Evolutionary conservation across 2,329 filamentous ascomycete species (phyloP).

Genomic region (Triangularia setosa): DNA sequence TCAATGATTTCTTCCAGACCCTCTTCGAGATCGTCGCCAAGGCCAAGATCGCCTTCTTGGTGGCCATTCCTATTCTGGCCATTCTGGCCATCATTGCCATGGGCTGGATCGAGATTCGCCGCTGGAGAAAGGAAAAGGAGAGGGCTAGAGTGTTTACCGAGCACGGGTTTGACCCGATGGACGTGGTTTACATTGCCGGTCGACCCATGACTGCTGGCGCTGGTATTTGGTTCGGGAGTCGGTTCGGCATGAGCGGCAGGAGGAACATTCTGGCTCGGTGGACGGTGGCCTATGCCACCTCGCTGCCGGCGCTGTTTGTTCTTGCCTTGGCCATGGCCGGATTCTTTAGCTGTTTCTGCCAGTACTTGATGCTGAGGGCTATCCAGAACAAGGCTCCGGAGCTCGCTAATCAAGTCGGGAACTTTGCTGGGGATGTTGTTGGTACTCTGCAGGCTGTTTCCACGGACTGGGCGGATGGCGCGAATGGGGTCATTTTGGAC

Average conservation of each 20-base stretch:
- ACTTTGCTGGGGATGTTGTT: constrained; percentile 77
- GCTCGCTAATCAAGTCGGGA: constrained; percentile 68
- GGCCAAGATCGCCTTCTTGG: constrained; percentile 72
- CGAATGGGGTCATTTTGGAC: constrained; percentile 63
- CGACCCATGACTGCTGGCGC: constrained; percentile 69
- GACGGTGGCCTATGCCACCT: constrained; percentile 84
- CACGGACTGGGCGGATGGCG: constrained; percentile 68
- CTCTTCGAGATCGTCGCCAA: constrained; percentile 63
- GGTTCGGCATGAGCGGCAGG: constrained; percentile 52
- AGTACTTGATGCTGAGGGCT: constrained; percentile 70
- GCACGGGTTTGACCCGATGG: constrained; percentile 72
- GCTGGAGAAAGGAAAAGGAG: constrained; percentile 70
- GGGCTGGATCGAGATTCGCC: constrained; percentile 73
- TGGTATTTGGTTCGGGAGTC: constrained; percentile 67
- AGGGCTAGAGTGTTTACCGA: constrained; percentile 63
- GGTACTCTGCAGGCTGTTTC: constrained; percentile 69
- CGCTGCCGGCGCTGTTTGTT: constrained; percentile 78
- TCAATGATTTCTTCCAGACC: constrained; percentile 77
- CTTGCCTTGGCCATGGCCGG: constrained; percentile 78
- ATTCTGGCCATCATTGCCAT: constrained; percentile 72
- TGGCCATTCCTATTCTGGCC: constrained; percentile 67
- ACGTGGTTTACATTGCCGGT: constrained; percentile 83
- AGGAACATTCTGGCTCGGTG: constrained; percentile 73
- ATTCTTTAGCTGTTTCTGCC: constrained; percentile 76
- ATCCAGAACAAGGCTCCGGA: constrained; percentile 74